Evolutionary conservation across 345 rosid genomes (phyloP).

Genomic region (Passiflora organensis): DNA sequence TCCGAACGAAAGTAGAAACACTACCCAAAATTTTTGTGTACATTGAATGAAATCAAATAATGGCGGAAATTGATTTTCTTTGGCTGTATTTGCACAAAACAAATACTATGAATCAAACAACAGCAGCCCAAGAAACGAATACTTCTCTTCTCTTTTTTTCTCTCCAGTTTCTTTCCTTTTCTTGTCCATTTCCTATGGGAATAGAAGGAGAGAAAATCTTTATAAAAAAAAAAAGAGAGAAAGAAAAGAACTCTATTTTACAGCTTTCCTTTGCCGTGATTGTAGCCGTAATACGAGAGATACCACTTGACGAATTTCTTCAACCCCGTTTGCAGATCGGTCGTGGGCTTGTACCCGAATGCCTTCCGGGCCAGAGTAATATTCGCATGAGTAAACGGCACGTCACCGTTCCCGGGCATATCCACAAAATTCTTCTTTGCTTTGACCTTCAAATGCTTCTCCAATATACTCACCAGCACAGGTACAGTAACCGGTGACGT

Average conservation of each 20-base stretch:
- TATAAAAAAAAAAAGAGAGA: neutral
- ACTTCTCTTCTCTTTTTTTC: too few relatives aligned
- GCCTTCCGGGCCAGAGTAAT: slow-evolving; percentile 16
- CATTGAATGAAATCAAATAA: too few relatives aligned
- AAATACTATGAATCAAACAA: too few relatives aligned
- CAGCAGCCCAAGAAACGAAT: too few relatives aligned
- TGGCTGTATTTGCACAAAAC: too few relatives aligned
- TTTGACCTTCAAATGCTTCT: slow-evolving; percentile 19
- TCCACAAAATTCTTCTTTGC: slow-evolving; percentile 16
- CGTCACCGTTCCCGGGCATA: slow-evolving; percentile 30
- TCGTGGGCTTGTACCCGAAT: slow-evolving; percentile 23
- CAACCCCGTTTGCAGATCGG: slow-evolving; percentile 25
- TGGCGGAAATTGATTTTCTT: too few relatives aligned
- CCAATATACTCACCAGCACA: slow-evolving; percentile 15
- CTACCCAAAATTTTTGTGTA: too few relatives aligned
- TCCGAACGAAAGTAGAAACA: too few relatives aligned
- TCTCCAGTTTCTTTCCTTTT: neutral
- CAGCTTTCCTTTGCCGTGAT: slow-evolving; percentile 17
- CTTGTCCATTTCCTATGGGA: neutral
- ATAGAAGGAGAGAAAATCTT: neutral
- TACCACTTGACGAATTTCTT: slow-evolving; percentile 26
- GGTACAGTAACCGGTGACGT: slow-evolving; percentile 26
- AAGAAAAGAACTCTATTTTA: slow-evolving; percentile 2
- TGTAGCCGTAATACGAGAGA: slow-evolving; percentile 19
- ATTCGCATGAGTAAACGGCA: slow-evolving; percentile 23